phyloP scores from a whole-genome alignment of 2,329 filamentous ascomycete genomes.

The Septoria linicola region DNA sequence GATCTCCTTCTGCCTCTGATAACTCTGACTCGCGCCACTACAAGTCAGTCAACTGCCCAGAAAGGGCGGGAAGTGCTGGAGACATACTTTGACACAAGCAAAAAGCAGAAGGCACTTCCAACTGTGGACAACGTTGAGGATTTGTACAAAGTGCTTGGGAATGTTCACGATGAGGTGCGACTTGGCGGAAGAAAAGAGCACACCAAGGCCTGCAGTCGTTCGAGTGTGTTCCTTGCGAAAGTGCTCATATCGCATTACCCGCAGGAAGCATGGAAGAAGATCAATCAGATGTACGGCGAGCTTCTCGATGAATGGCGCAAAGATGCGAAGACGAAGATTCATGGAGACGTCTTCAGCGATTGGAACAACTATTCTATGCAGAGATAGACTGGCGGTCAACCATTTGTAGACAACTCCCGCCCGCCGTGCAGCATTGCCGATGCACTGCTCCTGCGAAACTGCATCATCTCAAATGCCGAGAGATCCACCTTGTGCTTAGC shows the following conservation, averaged over 20 bases:
- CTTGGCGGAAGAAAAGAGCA: slow-evolving; percentile 67
- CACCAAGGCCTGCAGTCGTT: slow-evolving; percentile 70
- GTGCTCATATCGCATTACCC: slow-evolving; percentile 55
- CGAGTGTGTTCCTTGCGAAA: slow-evolving; percentile 66
- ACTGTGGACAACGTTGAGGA: slow-evolving; percentile 35
- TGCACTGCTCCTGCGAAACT: too few relatives aligned
- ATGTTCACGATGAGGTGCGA: slow-evolving; percentile 67
- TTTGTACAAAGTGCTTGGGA: slow-evolving; percentile 59
- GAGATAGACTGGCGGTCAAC: slow-evolving; percentile 17
- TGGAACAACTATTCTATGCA: slow-evolving; percentile 48
- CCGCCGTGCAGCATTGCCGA: too few relatives aligned
- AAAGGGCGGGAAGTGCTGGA: slow-evolving; percentile 72
- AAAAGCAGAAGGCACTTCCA: slow-evolving; percentile 48
- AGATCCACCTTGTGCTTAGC: too few relatives aligned
- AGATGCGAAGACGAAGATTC: slow-evolving; percentile 44
- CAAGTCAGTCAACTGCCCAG: slow-evolving; percentile 70
- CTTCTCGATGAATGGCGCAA: slow-evolving; percentile 47
- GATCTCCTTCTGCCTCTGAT: slow-evolving; percentile 73
- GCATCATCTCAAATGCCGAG: too few relatives aligned
- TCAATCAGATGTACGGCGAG: slow-evolving; percentile 45
- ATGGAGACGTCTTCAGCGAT: slow-evolving; percentile 47
- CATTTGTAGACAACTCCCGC: too few relatives aligned
- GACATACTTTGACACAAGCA: slow-evolving; percentile 66
- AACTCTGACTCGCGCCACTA: slow-evolving; percentile 72
- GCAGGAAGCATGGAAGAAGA: slow-evolving; percentile 37